These are phyloP conservation scores for Begonia peltatifolia DNA, from an alignment of 306 rosid species.

Conservation along the genomic window DNA sequence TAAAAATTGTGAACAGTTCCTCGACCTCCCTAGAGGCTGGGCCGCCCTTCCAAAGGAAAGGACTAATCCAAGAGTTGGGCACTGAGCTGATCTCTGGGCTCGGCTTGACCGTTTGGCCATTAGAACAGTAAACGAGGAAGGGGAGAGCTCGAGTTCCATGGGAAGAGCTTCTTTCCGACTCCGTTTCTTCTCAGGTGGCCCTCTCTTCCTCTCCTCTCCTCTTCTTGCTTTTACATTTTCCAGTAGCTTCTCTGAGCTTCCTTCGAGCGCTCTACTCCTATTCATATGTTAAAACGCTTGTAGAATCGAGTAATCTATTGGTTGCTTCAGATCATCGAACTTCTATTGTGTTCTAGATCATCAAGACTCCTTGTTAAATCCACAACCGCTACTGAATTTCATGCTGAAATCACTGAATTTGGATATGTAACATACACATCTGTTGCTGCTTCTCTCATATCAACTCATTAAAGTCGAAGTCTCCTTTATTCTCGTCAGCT, in stretches of 20 bases:
- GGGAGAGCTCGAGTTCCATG: no score
- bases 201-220: background rate
- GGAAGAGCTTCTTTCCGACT: no score
- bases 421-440: conserved; percentile 52
- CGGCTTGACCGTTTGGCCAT: no score
- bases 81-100: no score
- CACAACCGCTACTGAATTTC: conserved; percentile 29
- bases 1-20: no score
- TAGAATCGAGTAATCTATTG: no score
- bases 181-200: no score
- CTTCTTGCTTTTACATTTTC: background rate
- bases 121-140: no score
- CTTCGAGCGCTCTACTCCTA: background rate
- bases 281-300: background rate
- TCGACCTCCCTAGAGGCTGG: no score
- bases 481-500: conserved; percentile 17
- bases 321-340: conserved; percentile 18
- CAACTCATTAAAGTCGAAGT: conserved; percentile 25
- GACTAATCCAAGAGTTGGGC: no score
- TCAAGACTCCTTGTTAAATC: conserved; percentile 21
- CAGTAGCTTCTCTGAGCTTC: background rate
- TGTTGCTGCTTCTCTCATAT: conserved; percentile 30
- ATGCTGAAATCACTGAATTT: conserved; percentile 26
- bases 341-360: conserved; percentile 29
- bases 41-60: no score